Percentiles rank a stretch among this genome's conserved stretches.
Conservation (phyloP, 2,329 filamentous ascomycete species). For the Orbilia brochopaga region DNA sequence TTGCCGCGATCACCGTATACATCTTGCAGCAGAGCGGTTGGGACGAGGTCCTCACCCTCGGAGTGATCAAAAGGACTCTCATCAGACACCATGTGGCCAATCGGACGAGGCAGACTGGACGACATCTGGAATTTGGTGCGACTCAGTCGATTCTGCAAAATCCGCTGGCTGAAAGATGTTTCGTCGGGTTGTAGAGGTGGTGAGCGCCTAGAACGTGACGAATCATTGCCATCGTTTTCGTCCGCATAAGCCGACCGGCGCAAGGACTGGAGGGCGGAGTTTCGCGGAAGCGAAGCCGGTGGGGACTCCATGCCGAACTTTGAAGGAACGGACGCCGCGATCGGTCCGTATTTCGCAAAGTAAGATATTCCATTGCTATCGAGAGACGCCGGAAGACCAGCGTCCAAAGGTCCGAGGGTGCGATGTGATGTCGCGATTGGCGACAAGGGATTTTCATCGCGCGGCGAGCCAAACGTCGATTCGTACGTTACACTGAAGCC, state of each 20-base stretch:
- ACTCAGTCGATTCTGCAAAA: conserved; percentile 74
- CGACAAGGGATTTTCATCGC: conserved; percentile 77
- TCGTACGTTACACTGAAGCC: conserved; percentile 56
- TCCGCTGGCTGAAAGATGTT: conserved; percentile 68
- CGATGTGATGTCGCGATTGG: conserved; percentile 69
- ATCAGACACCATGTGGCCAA: conserved; percentile 66
- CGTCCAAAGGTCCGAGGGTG: conserved; percentile 83
- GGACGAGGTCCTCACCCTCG: conserved; percentile 59
- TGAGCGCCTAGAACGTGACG: conserved; percentile 68
- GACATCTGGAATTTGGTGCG: conserved; percentile 66
- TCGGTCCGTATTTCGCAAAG: conserved; percentile 84
- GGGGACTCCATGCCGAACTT: conserved; percentile 89
- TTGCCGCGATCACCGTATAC: conserved; percentile 87
- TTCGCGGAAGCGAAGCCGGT: conserved; percentile 70
- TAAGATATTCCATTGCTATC: conserved; percentile 95
- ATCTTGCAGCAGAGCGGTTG: conserved; percentile 64
- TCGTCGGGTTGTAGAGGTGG: conserved; percentile 60
- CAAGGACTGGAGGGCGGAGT: conserved; percentile 65
- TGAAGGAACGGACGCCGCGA: conserved; percentile 89
- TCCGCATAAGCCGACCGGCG: conserved; percentile 72
- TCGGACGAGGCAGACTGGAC: conserved; percentile 66
- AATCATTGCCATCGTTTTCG: conserved; percentile 65
- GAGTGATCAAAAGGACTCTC: conserved; percentile 45
- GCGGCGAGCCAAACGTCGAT: conserved; percentile 80
- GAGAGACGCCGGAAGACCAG: conserved; percentile 89